Conservation (phyloP, 768 basidiomycete genomes). For the Lepiota venenata region DNA sequence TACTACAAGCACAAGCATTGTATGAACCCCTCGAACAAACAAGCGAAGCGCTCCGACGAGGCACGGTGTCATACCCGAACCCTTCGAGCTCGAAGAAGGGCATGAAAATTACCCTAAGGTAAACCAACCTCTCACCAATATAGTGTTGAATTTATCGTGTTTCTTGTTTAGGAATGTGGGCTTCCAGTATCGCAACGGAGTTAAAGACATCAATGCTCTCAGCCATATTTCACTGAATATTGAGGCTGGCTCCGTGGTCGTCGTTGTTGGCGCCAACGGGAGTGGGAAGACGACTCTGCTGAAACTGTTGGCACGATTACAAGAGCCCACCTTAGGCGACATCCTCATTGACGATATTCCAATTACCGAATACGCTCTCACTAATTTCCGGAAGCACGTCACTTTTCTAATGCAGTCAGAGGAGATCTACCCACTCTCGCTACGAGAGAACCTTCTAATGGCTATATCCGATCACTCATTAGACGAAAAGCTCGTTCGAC, state of each 20-base stretch:
- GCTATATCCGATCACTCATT: constrained; percentile 14
- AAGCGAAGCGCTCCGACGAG: not conserved
- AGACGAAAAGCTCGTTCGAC: constrained; percentile 3
- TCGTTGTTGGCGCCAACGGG: constrained; percentile 44
- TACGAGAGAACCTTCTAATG: constrained; percentile 30
- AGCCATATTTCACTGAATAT: constrained; percentile 34
- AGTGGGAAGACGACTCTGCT: constrained; percentile 43
- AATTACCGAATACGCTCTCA: constrained; percentile 26
- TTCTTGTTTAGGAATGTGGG: constrained; percentile 14
- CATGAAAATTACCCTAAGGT: constrained; percentile 25
- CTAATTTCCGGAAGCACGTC: constrained; percentile 31
- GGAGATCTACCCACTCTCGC: constrained; percentile 28
- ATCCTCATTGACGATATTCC: constrained; percentile 38
- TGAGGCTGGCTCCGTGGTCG: constrained; percentile 37
- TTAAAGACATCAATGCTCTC: constrained; percentile 18
- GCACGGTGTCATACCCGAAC: constrained; percentile 9
- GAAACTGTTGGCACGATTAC: constrained; percentile 35
- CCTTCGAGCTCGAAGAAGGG: constrained; percentile 13
- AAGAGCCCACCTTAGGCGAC: constrained; percentile 29
- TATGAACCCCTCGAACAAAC: constrained; percentile 16
- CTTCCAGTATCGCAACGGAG: constrained; percentile 12
- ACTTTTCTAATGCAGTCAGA: constrained; percentile 41
- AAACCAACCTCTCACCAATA: not conserved
- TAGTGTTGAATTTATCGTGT: not conserved
- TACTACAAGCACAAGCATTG: constrained; percentile 18